These are phyloP conservation scores for Kondoa malvinella DNA, from an alignment of 768 basidiomycete species.

Conservation along the genomic window DNA sequence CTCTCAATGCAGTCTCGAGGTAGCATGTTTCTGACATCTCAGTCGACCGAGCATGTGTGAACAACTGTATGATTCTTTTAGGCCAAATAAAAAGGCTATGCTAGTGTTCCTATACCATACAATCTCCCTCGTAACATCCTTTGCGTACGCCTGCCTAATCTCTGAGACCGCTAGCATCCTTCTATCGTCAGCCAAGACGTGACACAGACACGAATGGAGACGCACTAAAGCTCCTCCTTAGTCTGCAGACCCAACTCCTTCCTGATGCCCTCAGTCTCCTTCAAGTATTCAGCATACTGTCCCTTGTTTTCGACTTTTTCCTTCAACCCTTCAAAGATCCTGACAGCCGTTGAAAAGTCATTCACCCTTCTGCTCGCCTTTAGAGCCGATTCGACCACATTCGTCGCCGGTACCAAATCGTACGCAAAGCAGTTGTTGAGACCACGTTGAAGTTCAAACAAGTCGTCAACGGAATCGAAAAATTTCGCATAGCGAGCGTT, in stretches of 20 bases:
- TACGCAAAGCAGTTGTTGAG: constrained; percentile 99
- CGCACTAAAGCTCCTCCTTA: constrained; percentile 47
- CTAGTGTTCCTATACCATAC: no score
- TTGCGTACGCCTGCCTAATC: no score
- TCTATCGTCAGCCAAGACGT: no score
- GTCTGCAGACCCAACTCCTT: constrained; percentile 65
- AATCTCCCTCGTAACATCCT: no score
- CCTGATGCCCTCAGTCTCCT: constrained; percentile 69
- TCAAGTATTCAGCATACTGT: constrained; percentile 84
- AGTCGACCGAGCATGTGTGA: no score
- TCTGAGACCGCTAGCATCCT: no score
- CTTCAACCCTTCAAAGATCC: constrained; percentile 85
- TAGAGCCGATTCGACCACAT: constrained; percentile 69
- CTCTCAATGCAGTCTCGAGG: no score
- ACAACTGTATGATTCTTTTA: no score
- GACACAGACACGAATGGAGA: no score
- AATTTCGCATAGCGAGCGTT: constrained; percentile 43
- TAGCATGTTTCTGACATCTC: no score
- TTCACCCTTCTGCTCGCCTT: constrained; percentile 77
- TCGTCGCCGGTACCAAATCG: constrained; percentile 73
- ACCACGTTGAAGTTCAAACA: constrained; percentile 97
- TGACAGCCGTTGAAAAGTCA: constrained; percentile 91
- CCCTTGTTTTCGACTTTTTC: constrained; percentile 96
- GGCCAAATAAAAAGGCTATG: no score
- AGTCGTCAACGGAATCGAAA: constrained; percentile 80